phyloP scores from a whole-genome alignment of 1,284 basidiomycete species.

The Dichomitus squalens region DNA sequence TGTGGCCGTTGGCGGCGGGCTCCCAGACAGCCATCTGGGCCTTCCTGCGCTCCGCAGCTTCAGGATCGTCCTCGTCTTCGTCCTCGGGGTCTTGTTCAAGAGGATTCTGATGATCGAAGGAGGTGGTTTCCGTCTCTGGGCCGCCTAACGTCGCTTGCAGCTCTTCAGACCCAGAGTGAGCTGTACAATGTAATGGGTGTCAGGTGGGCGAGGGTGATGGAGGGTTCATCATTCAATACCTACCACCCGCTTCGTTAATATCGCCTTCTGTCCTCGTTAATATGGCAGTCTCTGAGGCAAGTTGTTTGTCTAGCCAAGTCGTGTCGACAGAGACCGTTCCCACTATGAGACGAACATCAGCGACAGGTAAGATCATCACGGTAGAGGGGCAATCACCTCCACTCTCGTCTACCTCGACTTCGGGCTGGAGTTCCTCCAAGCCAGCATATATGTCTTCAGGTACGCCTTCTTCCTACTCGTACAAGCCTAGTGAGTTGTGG shows the following conservation, averaged over 20 bases:
- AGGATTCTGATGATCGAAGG: too few species aligned
- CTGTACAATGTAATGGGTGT: background rate
- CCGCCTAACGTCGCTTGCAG: too few species aligned
- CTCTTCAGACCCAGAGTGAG: too few species aligned
- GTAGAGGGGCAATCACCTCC: background rate
- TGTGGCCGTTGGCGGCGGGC: conserved; percentile 7
- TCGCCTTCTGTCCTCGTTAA: background rate
- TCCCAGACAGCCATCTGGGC: background rate
- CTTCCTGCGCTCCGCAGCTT: background rate
- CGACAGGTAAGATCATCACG: background rate
- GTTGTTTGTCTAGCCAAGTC: background rate
- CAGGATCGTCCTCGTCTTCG: background rate
- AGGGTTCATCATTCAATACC: background rate
- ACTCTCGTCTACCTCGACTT: background rate
- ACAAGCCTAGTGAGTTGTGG: background rate
- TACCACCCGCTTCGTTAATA: background rate
- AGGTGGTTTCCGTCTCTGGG: too few species aligned
- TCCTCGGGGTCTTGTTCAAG: background rate
- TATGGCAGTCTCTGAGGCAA: background rate
- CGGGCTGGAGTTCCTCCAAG: background rate
- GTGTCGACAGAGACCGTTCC: background rate
- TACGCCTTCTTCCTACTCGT: background rate
- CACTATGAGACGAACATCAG: background rate
- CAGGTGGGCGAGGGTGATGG: too few species aligned
- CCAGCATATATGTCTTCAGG: background rate